Evolutionary conservation across 768 basidiomycete genomes (phyloP), one percentile per base, ranked within the genome.

Genomic region (Panaeolus cyanescens): DNA sequence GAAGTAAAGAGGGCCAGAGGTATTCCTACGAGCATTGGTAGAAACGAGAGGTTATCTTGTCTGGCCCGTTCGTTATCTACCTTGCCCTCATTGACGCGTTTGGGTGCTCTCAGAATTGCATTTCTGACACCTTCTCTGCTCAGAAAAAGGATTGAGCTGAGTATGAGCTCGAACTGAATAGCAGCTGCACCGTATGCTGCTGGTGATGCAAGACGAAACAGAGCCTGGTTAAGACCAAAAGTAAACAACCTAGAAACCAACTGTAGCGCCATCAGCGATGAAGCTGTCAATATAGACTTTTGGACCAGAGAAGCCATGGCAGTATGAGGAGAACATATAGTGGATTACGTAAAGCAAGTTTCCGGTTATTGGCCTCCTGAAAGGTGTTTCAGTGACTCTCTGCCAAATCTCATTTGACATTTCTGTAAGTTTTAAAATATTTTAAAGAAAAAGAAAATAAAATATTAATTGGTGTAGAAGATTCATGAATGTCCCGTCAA

Each of bases 111-210:
- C 15, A 97, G 80, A 4, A 97, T 82, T 5, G 92, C 88, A 71
- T 90, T 93, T 37, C 97, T 83, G 7, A 99, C 84, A 17, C 96
- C 96, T 73, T 99, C 97, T n/a, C 97, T 82, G 32, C 90, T 89
- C 7, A 99, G 80, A 73, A 99, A 98, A 42, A 99, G 80, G 67
- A 96, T 92, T 10, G 95, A 95, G 66, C 90, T 92, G 50, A 92
- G 83, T 25, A 99, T 70, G 28, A 98, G 85, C 71, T 99, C 97
- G 74, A 99, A 95, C 68, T 97, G 96, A 63, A 99, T 91, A 0
- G 94, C 86, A 15, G 93, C 95, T 0, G 92, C 95, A 9, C 96
- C 91, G 70, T 93, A 96, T 13, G 89, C 90, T 32, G 85, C 84
- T 0, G 96, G 95, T 0, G 93, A 88, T 2, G 91, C 89, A 30